Evolutionary conservation across 768 basidiomycete species (phyloP), one percentile per base, ranked within the genome.

Genomic region (Collybia mongolica): DNA sequence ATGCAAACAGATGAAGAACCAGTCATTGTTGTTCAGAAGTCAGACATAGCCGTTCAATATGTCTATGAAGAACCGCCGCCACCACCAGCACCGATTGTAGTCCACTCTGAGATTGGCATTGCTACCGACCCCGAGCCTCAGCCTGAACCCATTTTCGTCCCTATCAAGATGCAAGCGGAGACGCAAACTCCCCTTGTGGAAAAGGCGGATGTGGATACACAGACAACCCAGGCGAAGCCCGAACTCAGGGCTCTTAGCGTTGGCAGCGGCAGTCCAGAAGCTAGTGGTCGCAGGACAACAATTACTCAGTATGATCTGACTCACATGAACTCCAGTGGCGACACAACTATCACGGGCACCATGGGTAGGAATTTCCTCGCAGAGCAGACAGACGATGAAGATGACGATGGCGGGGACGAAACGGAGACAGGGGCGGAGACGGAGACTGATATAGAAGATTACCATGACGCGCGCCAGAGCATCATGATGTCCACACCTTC

Each of bases 381-480:
- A 17, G 46, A 47, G 39, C 37, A 39, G 22, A 39, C 17, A 32
- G 46, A 58, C 42, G 64, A 58, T 12, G 70, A 70, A 2, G 72
- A 70, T 39, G 76, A 77, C 17, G 76, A 74, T 46, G 82, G 80
- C 9, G 84, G 85, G 68, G 86, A 84, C 0, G 88, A 84, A 38
- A 76, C 77, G 1, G 87, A 83, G 44, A 80, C 81, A 0, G 87
- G 86, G 48, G 82, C 83, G 0, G 88, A 88, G 51, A 83, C 83
- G 0, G 88, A 89, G 53, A 83, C 82, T 2, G 84, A 86, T 38
- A 66, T 62, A 28, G 88, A 84, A 15, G 83, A 91, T 51, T 93
- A 89, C 58, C 75, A 85, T 1, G 93, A 95, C 63, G 94, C 93
- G 1, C 72, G 84, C 39, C 83, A 86, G 62, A 91, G 75, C 54